Base-by-base conservation (phyloP, 2,329 filamentous ascomycete species). In the Orbilia oligospora region DNA sequence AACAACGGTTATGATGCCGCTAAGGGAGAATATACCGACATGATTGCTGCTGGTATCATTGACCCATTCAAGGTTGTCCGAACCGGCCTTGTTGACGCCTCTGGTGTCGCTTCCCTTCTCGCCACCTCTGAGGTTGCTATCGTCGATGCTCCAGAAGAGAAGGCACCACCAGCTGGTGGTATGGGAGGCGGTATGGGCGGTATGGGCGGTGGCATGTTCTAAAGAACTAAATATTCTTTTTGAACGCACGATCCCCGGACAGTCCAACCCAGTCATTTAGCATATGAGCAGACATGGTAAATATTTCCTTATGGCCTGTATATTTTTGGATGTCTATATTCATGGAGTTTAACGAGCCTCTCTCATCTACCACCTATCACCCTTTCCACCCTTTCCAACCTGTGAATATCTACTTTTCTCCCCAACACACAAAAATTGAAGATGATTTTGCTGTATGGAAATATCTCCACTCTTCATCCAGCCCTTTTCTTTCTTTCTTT, bases 11-110 rank as follows among this genome's bases (percentile, higher is more conserved):
- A 93, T 87, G 93, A 99, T 89, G 96, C 92, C 87, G 87, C 93
- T 85, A 97, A 94, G 89, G 94, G 95, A 86, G 93, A 98, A 88
- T 99, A 97, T 87, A 94, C 97, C 82, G 95, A 99, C 88, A 98
- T 99, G 96, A 97, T 99, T 84, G 86, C 89, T 80, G 90, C 93
- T 82, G 96, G 96, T 92, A 99, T 99, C 86, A 92, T 99, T 78
- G 96, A 99, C 85, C 96, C 96, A 81, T 92, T 99, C 89, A 99
- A 99, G 92, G 96, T 99, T 82, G 96, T 99, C 84, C 94, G 96
- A 83, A 99, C 96, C 80, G 95, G 93, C 84, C 91, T 99, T 76
- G 90, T 94, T 83, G 96, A 99, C 83, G 96, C 96, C 82, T 95
- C 92, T 84, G 96, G 96, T 87, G 96, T 99, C 83, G 96, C 96